Conservation (phyloP, 345 rosid species). For the Acer negundo region DNA sequence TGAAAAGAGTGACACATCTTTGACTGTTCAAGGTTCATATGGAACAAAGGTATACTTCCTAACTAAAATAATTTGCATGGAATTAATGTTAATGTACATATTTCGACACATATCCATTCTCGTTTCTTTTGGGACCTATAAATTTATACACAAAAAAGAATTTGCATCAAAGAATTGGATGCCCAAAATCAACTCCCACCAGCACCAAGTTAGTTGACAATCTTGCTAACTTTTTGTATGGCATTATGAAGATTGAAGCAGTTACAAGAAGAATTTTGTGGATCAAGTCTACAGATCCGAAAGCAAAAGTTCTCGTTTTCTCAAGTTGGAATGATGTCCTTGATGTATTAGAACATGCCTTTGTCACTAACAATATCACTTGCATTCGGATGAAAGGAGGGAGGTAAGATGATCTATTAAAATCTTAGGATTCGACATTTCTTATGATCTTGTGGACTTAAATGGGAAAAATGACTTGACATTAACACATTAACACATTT, state of each 20-base stretch:
- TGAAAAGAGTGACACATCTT: constrained; percentile 54
- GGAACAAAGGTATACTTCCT: constrained; percentile 79
- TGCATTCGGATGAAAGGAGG: constrained; percentile 94
- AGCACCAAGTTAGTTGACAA: not conserved
- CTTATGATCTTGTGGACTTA: not conserved
- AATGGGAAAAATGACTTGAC: not conserved
- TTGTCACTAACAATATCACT: constrained; percentile 63
- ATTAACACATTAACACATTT: no score
- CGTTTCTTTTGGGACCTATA: no score
- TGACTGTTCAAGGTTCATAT: constrained; percentile 83
- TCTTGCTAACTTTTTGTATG: constrained; percentile 26
- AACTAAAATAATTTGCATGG: not conserved
- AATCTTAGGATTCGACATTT: not conserved
- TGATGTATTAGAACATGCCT: constrained; percentile 91
- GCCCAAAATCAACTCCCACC: no score
- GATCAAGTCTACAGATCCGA: constrained; percentile 73
- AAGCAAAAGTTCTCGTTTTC: constrained; percentile 89
- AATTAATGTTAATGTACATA: not conserved
- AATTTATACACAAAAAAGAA: no score
- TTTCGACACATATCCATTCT: not conserved
- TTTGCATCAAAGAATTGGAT: no score
- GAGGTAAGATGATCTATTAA: constrained; percentile 48
- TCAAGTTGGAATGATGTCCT: constrained; percentile 99
- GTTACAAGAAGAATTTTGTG: constrained; percentile 82
- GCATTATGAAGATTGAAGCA: constrained; percentile 74